A percentile compares a stretch with the other conserved stretches of the same genome.
These are phyloP conservation scores for Populus hybrid DNA, from an alignment of 441 rosid genomes.

Conservation along the genomic window DNA sequence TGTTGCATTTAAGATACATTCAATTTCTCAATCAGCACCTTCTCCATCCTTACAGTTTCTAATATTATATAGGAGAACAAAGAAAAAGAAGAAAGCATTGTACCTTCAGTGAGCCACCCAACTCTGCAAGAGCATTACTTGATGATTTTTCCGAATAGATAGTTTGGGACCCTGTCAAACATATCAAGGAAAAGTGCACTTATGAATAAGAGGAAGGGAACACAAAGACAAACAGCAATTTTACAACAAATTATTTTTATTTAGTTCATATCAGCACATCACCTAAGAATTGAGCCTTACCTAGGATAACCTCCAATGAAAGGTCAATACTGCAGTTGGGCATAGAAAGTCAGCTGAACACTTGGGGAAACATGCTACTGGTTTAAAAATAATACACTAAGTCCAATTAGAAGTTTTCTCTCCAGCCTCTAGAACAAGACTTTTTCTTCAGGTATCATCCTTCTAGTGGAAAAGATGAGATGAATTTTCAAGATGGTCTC, in stretches of 20 bases:
- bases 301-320: not conserved
- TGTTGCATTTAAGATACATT: not conserved
- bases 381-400: not conserved
- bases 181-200: constrained; percentile 4
- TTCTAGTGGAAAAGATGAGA: not conserved
- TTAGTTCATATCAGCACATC: not conserved
- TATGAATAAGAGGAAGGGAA: constrained; percentile 11
- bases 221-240: not conserved
- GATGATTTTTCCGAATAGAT: constrained; percentile 30
- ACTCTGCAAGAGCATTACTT: constrained; percentile 41
- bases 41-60: not conserved
- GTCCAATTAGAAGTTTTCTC: not conserved
- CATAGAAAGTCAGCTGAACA: not conserved
- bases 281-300: not conserved
- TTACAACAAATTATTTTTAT: not conserved
- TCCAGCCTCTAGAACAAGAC: not conserved
- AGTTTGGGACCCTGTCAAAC: no score
- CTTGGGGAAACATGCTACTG: not conserved
- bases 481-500: not conserved
- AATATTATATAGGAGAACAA: not conserved
- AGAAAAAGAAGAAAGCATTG: constrained; percentile 4
- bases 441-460: not conserved
- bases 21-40: not conserved
- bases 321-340: not conserved
- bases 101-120: constrained; percentile 70